Conservation (phyloP, 257 asterid species). For the Anisodus acutangulus region DNA sequence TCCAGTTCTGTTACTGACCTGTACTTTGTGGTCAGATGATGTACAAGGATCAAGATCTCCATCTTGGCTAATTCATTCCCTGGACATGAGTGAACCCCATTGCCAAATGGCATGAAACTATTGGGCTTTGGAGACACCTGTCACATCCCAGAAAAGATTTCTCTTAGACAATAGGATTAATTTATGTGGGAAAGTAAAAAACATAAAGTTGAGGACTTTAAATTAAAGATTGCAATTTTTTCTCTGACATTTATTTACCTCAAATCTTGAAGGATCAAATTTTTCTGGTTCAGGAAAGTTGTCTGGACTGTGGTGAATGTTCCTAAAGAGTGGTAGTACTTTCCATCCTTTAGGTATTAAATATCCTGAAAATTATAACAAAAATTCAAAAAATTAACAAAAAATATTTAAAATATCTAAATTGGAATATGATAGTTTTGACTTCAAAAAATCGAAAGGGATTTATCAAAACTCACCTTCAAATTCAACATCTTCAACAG, state of each 20-base stretch:
- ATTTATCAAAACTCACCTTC: conserved; percentile 34
- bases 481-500: conserved; percentile 54
- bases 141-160: conserved; percentile 19
- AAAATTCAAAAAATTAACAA: neutral
- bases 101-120: conserved; percentile 96
- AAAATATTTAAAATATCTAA: neutral
- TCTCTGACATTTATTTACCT: conserved; percentile 50
- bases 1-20: conserved; percentile 45
- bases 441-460: neutral
- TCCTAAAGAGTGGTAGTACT: conserved; percentile 88
- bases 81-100: conserved; percentile 89
- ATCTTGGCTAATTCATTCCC: conserved; percentile 92
- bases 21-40: conserved; percentile 92
- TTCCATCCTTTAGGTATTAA: conserved; percentile 96
- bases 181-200: too few relatives aligned
- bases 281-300: conserved; percentile 88
- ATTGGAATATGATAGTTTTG: neutral
- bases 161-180: conserved; percentile 15
- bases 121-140: conserved; percentile 85
- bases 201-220: too few relatives aligned
- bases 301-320: conserved; percentile 91
- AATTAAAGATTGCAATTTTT: neutral
- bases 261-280: conserved; percentile 97
- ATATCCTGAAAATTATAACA: conserved; percentile 52
- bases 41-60: conserved; percentile 80